These are phyloP conservation scores for Gracilaria caudata DNA, from an alignment of 23 red algal genomes.

Conservation along the genomic window DNA sequence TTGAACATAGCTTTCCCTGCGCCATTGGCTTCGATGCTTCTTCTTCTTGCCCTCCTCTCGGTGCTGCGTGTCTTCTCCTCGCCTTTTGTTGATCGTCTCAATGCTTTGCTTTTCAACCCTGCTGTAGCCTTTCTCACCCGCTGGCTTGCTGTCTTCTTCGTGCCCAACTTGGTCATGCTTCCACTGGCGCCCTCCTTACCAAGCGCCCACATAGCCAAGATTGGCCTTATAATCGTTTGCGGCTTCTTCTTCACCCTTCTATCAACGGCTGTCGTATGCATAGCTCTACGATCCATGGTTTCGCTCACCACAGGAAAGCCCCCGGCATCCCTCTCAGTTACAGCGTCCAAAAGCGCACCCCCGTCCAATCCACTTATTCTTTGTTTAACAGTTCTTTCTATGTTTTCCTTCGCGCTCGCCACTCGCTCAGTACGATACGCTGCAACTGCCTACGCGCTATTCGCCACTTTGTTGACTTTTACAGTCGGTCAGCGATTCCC, in stretches of 20 bases:
- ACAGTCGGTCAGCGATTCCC: slow-evolving; percentile 80
- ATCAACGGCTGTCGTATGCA: slow-evolving; percentile 56
- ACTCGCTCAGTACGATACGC: slow-evolving; percentile 7
- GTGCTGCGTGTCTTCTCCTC: slow-evolving; percentile 44
- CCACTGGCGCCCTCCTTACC: slow-evolving; percentile 72
- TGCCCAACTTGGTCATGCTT: slow-evolving; percentile 96
- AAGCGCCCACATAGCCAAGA: slow-evolving; percentile 61
- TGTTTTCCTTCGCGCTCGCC: slow-evolving; percentile 21
- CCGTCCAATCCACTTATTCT: slow-evolving; percentile 64
- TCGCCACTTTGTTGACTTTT: slow-evolving; percentile 83
- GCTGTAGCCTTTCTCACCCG: slow-evolving; percentile 68
- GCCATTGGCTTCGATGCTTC: slow-evolving; percentile 75
- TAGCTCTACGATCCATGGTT: slow-evolving; percentile 33
- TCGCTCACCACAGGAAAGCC: slow-evolving; percentile 23
- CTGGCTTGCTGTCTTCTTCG: slow-evolving; percentile 99
- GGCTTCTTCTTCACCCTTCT: slow-evolving; percentile 70
- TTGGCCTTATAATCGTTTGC: slow-evolving; percentile 62
- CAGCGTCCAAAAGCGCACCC: slow-evolving; percentile 14
- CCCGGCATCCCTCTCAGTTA: background rate
- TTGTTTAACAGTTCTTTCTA: slow-evolving; percentile 5
- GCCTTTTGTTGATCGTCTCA: slow-evolving; percentile 47
- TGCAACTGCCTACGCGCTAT: slow-evolving; percentile 54
- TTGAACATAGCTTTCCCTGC: slow-evolving; percentile 73
- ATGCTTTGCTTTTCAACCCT: slow-evolving; percentile 50
- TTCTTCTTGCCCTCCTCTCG: slow-evolving; percentile 45